Evolutionary conservation across 768 basidiomycete species (phyloP).

Genomic region (Tulasnella sp.): DNA sequence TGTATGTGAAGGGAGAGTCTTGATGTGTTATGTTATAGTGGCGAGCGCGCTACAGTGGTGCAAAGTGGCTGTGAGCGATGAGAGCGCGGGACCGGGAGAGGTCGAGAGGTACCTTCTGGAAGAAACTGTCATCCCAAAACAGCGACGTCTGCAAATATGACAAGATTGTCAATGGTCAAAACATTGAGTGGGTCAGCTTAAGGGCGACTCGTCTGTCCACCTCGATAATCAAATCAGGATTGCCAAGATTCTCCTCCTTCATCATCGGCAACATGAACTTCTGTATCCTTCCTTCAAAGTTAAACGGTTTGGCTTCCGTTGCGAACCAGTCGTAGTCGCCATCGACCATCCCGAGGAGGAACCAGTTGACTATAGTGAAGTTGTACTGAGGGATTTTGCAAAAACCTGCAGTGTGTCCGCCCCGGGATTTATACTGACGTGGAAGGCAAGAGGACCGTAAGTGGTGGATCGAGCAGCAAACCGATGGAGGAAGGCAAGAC

Average conservation of each 20-base stretch:
- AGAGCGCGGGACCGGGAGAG: background rate
- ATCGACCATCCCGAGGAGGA: slow-evolving; percentile 11
- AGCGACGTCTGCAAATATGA: background rate
- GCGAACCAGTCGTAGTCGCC: background rate
- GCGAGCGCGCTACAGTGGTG: background rate
- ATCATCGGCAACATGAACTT: slow-evolving; percentile 6
- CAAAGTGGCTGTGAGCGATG: background rate
- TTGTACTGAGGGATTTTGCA: slow-evolving; percentile 7
- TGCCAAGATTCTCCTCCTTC: background rate
- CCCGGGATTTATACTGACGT: background rate
- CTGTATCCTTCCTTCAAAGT: background rate
- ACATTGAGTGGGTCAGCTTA: no score
- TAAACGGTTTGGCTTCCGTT: background rate
- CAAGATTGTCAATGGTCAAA: no score
- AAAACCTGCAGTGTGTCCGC: background rate
- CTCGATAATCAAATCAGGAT: slow-evolving; percentile 3
- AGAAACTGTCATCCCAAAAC: slow-evolving; percentile 8
- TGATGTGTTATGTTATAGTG: background rate
- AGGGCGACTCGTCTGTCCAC: no score
- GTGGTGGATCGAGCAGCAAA: background rate
- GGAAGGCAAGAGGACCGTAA: background rate
- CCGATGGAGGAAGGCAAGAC: background rate
- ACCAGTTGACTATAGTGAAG: background rate
- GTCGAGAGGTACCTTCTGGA: background rate
- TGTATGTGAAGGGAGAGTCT: slow-evolving; percentile 2